Percentiles rank a stretch among this genome's conserved stretches.
Conservation (phyloP, 305 asterid species). For the Plantago coronopus region DNA sequence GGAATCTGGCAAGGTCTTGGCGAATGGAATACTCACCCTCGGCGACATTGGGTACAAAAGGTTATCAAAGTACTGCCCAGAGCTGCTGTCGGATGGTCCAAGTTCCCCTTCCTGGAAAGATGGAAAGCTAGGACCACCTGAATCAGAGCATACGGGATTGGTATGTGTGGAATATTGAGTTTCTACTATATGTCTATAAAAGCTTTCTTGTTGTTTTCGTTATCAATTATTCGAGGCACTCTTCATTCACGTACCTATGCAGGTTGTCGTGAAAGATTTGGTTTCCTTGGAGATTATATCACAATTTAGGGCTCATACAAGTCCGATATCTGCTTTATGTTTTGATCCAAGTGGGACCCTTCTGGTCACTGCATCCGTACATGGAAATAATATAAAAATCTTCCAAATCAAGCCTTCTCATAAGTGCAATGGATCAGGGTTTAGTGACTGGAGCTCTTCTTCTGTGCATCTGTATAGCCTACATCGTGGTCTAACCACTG, state of each 20-base stretch:
- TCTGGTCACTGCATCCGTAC: conserved; percentile 70
- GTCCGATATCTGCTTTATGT: conserved; percentile 71
- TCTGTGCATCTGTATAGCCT: conserved; percentile 91
- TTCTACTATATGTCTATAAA: conserved; percentile 12
- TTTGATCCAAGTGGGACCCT: conserved; percentile 75
- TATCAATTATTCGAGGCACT: too few relatives aligned
- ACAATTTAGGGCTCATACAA: conserved; percentile 73
- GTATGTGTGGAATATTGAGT: conserved; percentile 39
- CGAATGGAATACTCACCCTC: conserved; percentile 76
- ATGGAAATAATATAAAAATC: conserved; percentile 62
- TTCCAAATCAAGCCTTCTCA: conserved; percentile 57
- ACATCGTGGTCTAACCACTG: conserved; percentile 89
- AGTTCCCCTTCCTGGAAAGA: conserved; percentile 75
- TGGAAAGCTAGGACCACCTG: conserved; percentile 66
- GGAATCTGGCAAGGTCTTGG: conserved; percentile 89
- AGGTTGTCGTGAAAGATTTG: conserved; percentile 66
- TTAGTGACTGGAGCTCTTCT: conserved; percentile 72
- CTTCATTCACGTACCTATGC: conserved; percentile 26
- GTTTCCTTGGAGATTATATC: conserved; percentile 51
- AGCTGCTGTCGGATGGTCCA: conserved; percentile 71
- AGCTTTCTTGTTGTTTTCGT: not conserved
- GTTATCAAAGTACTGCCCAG: conserved; percentile 72
- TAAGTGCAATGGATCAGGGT: conserved; percentile 43
- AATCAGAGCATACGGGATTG: conserved; percentile 84
- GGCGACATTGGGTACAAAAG: conserved; percentile 91